Percentiles rank a stretch among this genome's conserved stretches.
These are phyloP conservation scores for Beta macrorhiza DNA, from an alignment of 179 eudicot genomes.

Conservation along the genomic window DNA sequence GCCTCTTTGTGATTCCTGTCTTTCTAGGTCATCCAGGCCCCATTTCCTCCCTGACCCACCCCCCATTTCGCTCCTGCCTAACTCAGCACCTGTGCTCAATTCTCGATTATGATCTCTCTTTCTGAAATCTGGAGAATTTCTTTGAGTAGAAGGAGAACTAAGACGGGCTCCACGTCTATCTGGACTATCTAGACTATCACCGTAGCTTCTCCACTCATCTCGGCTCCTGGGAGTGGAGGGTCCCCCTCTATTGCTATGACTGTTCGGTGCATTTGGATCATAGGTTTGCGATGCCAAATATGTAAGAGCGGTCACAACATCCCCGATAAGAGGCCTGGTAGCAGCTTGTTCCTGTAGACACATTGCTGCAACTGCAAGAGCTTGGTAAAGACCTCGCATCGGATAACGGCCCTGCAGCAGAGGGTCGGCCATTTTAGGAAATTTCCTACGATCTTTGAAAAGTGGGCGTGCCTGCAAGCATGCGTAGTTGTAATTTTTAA, in stretches of 20 bases:
- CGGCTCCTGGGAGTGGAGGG: slow-evolving; percentile 61
- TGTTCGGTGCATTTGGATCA: slow-evolving; percentile 62
- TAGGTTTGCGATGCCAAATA: slow-evolving; percentile 88
- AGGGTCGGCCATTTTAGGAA: slow-evolving; percentile 96
- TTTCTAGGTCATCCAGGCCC: slow-evolving; percentile 59
- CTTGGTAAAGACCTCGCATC: slow-evolving; percentile 93
- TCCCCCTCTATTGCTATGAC: slow-evolving; percentile 53
- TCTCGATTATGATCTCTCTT: slow-evolving; percentile 55
- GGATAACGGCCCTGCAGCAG: slow-evolving; percentile 84
- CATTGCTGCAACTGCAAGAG: slow-evolving; percentile 99
- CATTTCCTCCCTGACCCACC: slow-evolving; percentile 81
- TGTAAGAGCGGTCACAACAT: slow-evolving; percentile 87
- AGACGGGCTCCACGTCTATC: slow-evolving; percentile 47
- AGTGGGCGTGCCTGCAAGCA: slow-evolving; percentile 86
- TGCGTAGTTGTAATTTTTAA: not conserved
- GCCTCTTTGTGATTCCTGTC: slow-evolving; percentile 59
- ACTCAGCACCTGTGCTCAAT: slow-evolving; percentile 51
- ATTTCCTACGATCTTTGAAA: slow-evolving; percentile 88
- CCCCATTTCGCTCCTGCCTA: slow-evolving; percentile 55
- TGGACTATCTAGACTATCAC: slow-evolving; percentile 52
- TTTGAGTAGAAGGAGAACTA: slow-evolving; percentile 62
- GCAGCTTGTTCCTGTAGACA: slow-evolving; percentile 98
- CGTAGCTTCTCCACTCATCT: slow-evolving; percentile 52
- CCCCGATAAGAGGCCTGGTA: slow-evolving; percentile 90
- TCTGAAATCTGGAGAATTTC: slow-evolving; percentile 75